A percentile compares a stretch with the other conserved stretches of the same genome.
phyloP scores from a whole-genome alignment of 2,329 filamentous ascomycete genomes.

The Fusarium sp. region DNA sequence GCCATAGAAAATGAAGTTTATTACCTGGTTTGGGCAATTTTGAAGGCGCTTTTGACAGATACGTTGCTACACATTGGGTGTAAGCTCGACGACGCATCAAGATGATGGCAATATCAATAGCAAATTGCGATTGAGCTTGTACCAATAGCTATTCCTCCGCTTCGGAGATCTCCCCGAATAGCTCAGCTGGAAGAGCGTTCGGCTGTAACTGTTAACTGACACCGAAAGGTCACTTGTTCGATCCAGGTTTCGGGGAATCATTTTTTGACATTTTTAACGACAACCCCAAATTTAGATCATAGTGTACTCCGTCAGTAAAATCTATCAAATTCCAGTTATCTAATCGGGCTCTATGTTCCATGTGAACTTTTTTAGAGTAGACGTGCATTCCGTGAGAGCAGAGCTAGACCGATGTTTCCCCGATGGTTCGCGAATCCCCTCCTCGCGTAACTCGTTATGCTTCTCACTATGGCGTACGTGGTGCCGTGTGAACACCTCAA shows the following conservation, averaged over 20 bases:
- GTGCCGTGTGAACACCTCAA: background rate
- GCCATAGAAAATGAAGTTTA: background rate
- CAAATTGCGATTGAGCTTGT: fast-evolving
- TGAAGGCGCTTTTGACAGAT: fast-evolving
- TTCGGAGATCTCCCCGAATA: conserved; percentile 27
- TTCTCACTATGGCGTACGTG: background rate
- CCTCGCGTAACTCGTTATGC: background rate
- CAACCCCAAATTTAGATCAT: too few species aligned
- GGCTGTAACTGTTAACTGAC: conserved; percentile 29
- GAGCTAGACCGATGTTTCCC: background rate
- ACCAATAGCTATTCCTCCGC: conserved; percentile 25
- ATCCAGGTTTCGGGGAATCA: conserved; percentile 27
- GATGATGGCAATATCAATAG: fast-evolving
- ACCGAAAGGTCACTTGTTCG: conserved; percentile 33
- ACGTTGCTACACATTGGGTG: too few species aligned
- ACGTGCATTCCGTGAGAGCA: background rate
- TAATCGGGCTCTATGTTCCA: too few species aligned
- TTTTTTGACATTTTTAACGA: background rate
- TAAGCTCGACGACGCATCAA: background rate
- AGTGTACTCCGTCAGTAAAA: background rate
- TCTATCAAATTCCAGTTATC: background rate
- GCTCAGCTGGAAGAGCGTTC: conserved; percentile 32
- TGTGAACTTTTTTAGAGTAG: background rate
- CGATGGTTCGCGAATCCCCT: background rate
- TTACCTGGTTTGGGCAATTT: fast-evolving